Evolutionary conservation across 2,329 filamentous ascomycete genomes (phyloP).

Genomic region (Fusarium sp.): DNA sequence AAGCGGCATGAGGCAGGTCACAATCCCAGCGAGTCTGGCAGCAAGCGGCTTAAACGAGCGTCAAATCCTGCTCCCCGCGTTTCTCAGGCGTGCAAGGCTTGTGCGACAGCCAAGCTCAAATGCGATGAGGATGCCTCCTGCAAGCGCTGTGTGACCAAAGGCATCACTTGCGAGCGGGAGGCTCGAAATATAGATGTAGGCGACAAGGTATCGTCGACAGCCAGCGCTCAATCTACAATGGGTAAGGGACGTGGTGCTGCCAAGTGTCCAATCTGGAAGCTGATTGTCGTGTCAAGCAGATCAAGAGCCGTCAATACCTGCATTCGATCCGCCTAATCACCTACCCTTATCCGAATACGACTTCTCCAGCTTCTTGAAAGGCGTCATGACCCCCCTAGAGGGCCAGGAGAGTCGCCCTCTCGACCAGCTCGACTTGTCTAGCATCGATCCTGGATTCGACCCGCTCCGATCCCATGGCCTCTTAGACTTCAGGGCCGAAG

Average conservation of each 20-base stretch:
- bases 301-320: background rate
- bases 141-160: background rate
- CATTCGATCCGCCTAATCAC: background rate
- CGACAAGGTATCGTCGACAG: background rate
- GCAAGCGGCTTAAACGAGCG: constrained; percentile 1
- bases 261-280: accelerated
- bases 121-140: constrained; percentile 1
- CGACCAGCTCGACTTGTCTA: background rate
- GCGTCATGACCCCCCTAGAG: constrained; percentile 5
- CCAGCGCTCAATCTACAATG: background rate
- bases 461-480: background rate
- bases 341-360: background rate
- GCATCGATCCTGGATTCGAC: background rate
- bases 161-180: background rate
- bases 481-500: background rate
- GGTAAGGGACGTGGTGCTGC: background rate
- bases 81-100: constrained; percentile 2
- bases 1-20: background rate
- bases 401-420: background rate
- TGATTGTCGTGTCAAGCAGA: background rate
- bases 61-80: background rate
- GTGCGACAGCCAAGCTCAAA: constrained; percentile 1
- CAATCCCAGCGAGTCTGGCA: background rate
- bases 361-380: background rate
- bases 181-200: background rate